Conservation (phyloP, 257 asterid genomes). For the Gentiana macrophylla region DNA sequence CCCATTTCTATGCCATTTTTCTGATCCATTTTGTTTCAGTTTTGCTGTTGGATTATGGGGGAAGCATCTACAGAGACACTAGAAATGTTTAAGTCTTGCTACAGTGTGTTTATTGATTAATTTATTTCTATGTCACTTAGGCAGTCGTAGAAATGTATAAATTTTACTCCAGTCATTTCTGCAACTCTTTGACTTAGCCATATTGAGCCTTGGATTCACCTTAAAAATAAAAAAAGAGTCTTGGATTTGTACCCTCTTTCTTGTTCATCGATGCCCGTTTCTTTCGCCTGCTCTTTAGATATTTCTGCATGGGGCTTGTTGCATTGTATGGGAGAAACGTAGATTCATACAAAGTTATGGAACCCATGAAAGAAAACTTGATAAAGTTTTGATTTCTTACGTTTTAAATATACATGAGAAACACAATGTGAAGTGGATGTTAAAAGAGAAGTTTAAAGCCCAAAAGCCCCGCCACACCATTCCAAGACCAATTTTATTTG, state of each 20-base stretch:
- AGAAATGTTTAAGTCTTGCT: no score
- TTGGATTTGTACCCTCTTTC: conserved; percentile 17
- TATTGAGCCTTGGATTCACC: conserved; percentile 26
- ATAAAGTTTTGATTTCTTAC: conserved; percentile 21
- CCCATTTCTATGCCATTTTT: no score
- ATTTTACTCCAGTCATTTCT: conserved; percentile 49
- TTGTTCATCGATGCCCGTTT: conserved; percentile 31
- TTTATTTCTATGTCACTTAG: no score
- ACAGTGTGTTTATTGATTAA: no score
- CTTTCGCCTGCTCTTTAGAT: conserved; percentile 59
- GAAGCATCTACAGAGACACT: no score
- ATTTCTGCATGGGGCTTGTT: conserved; percentile 59
- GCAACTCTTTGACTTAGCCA: conserved; percentile 33
- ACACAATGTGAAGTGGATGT: conserved; percentile 32
- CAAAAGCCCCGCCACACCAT: conserved; percentile 33
- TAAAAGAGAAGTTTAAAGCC: conserved; percentile 35
- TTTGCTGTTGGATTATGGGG: no score
- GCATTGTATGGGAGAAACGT: background rate
- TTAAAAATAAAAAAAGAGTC: no score
- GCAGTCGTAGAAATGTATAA: background rate
- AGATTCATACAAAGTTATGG: background rate
- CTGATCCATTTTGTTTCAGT: no score
- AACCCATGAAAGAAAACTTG: background rate
- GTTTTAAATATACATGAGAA: conserved; percentile 27
- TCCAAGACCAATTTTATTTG: conserved; percentile 45